phyloP scores from a whole-genome alignment of 768 basidiomycete genomes.

The Termitomyces sp. region DNA sequence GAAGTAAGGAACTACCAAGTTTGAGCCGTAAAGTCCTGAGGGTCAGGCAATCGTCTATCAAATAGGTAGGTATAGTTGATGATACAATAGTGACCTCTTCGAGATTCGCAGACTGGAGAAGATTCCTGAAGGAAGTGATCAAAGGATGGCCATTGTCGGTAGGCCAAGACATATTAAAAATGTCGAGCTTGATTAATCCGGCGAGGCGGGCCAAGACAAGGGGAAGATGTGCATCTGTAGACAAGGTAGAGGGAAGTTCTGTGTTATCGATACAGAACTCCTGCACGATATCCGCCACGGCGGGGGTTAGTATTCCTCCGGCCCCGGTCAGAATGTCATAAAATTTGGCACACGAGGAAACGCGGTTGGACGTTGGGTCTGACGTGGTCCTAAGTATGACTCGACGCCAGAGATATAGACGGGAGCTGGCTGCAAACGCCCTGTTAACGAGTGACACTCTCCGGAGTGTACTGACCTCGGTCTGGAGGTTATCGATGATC shows the following conservation, averaged over 20 bases:
- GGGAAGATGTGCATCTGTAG: neutral
- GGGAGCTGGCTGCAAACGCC: neutral
- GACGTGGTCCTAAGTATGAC: neutral
- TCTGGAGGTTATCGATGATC: constrained; percentile 1
- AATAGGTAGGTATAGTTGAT: neutral
- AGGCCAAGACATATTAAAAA: constrained; percentile 1
- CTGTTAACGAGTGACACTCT: neutral
- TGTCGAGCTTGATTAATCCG: neutral
- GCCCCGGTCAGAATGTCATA: neutral
- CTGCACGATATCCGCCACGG: neutral
- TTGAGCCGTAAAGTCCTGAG: neutral
- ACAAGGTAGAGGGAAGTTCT: neutral
- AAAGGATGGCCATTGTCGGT: neutral
- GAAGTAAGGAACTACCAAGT: neutral
- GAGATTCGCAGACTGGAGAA: neutral
- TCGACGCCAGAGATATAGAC: constrained; percentile 1
- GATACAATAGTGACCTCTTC: neutral
- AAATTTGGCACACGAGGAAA: neutral
- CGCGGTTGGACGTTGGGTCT: neutral
- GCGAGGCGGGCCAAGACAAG: neutral
- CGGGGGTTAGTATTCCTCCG: neutral
- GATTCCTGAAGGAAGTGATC: neutral
- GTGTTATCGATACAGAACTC: constrained; percentile 1
- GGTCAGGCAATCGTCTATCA: constrained; percentile 1
- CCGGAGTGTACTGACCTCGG: neutral